Conservation (phyloP, 1,284 basidiomycete species). For the Clitocybe nebularis region DNA sequence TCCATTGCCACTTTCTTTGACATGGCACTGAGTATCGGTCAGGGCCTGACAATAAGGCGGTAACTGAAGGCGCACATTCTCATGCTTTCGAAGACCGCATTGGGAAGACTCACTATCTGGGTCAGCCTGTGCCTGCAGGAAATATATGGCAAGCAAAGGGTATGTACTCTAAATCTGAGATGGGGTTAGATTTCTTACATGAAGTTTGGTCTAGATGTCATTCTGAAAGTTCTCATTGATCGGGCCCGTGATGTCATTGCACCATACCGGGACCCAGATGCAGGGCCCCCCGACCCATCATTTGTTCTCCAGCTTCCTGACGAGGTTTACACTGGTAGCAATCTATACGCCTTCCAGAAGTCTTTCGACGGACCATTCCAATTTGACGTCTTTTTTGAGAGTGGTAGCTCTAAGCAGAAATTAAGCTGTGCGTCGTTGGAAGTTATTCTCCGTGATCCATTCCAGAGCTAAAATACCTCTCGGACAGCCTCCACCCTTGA, state of each 20-base stretch:
- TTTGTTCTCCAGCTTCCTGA: constrained; percentile 75
- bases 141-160: constrained; percentile 85
- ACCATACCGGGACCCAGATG: constrained; percentile 49
- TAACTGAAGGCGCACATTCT: constrained; percentile 52
- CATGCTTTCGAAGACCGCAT: constrained; percentile 59
- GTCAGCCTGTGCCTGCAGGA: constrained; percentile 59
- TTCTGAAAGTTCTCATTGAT: constrained; percentile 61
- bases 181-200: constrained; percentile 1
- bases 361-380: constrained; percentile 79
- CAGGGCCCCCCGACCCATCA: constrained; percentile 71
- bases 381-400: constrained; percentile 86
- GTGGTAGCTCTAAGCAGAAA: constrained; percentile 56
- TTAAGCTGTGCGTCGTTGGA: constrained; percentile 55
- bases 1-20: neutral
- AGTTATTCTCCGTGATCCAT: constrained; percentile 4
- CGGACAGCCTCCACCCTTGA: constrained; percentile 54
- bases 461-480: constrained; percentile 7
- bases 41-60: constrained; percentile 57
- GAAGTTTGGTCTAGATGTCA: constrained; percentile 45
- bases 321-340: constrained; percentile 68
- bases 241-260: constrained; percentile 53
- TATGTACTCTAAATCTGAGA: constrained; percentile 20
- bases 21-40: constrained; percentile 5
- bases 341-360: constrained; percentile 85
- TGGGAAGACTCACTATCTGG: constrained; percentile 73